Percentiles rank a stretch among this genome's conserved stretches.
Conservation (phyloP, 2,329 filamentous ascomycete genomes). For the Monilinia aucupariae region DNA sequence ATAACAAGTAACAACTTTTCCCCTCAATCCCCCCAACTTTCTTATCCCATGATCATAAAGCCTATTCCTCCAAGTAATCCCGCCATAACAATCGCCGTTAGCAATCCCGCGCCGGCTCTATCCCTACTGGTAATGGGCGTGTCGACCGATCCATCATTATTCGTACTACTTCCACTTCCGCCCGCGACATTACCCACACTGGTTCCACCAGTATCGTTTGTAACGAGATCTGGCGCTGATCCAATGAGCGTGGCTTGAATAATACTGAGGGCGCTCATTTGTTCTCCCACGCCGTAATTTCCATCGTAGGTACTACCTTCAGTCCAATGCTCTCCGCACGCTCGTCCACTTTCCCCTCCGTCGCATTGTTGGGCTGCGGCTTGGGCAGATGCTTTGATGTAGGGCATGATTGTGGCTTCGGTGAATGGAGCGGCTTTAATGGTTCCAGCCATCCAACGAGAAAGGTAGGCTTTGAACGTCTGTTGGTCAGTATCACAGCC, state of each 20-base stretch:
- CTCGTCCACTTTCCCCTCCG: constrained; percentile 50
- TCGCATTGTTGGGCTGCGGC: constrained; percentile 44
- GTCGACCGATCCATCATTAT: neutral
- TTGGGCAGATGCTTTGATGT: constrained; percentile 48
- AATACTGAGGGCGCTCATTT: constrained; percentile 64
- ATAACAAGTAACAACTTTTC: neutral
- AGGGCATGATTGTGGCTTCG: constrained; percentile 46
- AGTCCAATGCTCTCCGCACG: constrained; percentile 58
- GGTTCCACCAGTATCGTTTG: constrained; percentile 51
- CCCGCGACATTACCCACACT: constrained; percentile 39
- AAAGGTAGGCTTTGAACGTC: constrained; percentile 58
- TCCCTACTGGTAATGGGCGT: constrained; percentile 46
- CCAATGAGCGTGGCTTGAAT: constrained; percentile 55
- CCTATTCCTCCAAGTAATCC: constrained; percentile 49
- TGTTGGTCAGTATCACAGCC: constrained; percentile 57
- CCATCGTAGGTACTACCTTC: constrained; percentile 51
- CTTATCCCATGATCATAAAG: constrained; percentile 42
- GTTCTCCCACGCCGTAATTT: constrained; percentile 58
- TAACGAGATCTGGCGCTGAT: constrained; percentile 40
- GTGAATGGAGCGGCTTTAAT: constrained; percentile 61
- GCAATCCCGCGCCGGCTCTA: constrained; percentile 60
- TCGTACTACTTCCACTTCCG: constrained; percentile 18
- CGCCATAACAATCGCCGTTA: constrained; percentile 51
- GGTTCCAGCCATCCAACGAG: constrained; percentile 56
- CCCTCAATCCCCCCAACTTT: neutral